Conservation (phyloP, 805 yeast genomes). For the Lachancea meyersii region DNA sequence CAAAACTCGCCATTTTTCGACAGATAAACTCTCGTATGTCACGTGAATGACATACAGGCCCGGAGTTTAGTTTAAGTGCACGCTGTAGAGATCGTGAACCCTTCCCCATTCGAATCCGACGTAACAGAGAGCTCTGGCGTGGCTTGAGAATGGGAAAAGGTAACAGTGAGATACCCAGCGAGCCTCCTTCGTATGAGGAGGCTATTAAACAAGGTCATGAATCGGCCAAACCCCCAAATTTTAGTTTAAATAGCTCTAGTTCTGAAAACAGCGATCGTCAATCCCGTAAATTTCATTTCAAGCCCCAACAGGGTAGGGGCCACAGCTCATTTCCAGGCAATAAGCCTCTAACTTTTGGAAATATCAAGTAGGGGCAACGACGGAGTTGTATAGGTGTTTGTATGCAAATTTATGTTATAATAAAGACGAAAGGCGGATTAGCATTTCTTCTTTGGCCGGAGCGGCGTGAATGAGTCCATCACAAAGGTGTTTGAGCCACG, state of each 20-base stretch:
- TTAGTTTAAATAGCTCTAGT: not conserved
- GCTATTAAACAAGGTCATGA: slow-evolving; percentile 14
- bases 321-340: slow-evolving; percentile 13
- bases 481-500: not conserved
- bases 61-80: too few relatives aligned
- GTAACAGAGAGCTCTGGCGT: not conserved
- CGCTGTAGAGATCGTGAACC: too few relatives aligned
- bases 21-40: too few relatives aligned
- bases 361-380: not conserved
- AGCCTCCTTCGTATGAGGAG: slow-evolving; percentile 28
- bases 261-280: not conserved
- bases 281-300: slow-evolving; percentile 6
- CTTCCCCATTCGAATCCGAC: too few relatives aligned
- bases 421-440: not conserved
- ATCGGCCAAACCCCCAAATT: not conserved
- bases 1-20: too few relatives aligned
- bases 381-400: too few relatives aligned
- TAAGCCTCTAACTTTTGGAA: slow-evolving; percentile 10
- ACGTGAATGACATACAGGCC: too few relatives aligned
- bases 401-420: not conserved
- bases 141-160: not conserved
- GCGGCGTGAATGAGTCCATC: slow-evolving; percentile 25
- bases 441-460: slow-evolving; percentile 25
- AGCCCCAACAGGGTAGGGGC: slow-evolving; percentile 8
- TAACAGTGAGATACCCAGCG: slow-evolving; percentile 11